These are phyloP conservation scores for Coemansia sp. DNA, from an alignment of 192 early-diverging fungal genomes.

Conservation along the genomic window DNA sequence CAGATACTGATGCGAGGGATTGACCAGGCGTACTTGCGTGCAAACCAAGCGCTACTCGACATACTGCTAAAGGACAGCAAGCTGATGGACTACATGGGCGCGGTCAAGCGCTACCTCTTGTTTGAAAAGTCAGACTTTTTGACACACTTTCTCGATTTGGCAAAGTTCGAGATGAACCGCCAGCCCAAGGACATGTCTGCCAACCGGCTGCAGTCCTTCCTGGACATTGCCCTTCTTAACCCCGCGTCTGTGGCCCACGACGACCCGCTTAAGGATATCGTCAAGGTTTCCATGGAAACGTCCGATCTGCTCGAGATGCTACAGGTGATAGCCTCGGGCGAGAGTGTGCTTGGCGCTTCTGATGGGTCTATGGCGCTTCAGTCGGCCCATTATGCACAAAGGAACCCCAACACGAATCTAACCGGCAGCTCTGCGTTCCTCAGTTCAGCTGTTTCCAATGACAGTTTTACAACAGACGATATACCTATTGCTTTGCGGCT, in stretches of 20 bases:
- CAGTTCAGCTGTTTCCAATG: slow-evolving; percentile 20
- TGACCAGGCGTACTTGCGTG: slow-evolving; percentile 81
- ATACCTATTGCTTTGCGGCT: slow-evolving; percentile 81
- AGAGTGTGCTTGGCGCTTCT: background rate
- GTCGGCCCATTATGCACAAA: background rate
- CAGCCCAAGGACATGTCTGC: slow-evolving; percentile 59
- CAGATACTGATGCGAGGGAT: slow-evolving; percentile 63
- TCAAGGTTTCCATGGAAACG: slow-evolving; percentile 77
- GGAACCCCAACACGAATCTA: slow-evolving; percentile 1
- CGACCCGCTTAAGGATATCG: slow-evolving; percentile 84
- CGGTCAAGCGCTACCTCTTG: slow-evolving; percentile 90
- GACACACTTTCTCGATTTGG: slow-evolving; percentile 91
- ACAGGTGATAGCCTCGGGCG: slow-evolving; percentile 19
- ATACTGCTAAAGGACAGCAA: slow-evolving; percentile 78
- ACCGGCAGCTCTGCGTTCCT: slow-evolving; percentile 17
- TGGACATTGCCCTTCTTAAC: slow-evolving; percentile 87
- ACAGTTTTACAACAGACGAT: slow-evolving; percentile 60
- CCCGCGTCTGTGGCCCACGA: slow-evolving; percentile 77
- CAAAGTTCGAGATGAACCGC: slow-evolving; percentile 57
- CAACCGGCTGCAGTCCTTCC: slow-evolving; percentile 74
- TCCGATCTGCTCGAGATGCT: slow-evolving; percentile 61
- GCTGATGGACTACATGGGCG: slow-evolving; percentile 76
- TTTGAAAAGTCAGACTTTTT: slow-evolving; percentile 93
- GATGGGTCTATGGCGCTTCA: slow-evolving; percentile 7
- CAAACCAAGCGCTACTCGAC: slow-evolving; percentile 83